Evolutionary conservation across 2,329 filamentous ascomycete species (phyloP), one percentile per base, ranked within the genome.

Genomic region (Diaporthe sp.): DNA sequence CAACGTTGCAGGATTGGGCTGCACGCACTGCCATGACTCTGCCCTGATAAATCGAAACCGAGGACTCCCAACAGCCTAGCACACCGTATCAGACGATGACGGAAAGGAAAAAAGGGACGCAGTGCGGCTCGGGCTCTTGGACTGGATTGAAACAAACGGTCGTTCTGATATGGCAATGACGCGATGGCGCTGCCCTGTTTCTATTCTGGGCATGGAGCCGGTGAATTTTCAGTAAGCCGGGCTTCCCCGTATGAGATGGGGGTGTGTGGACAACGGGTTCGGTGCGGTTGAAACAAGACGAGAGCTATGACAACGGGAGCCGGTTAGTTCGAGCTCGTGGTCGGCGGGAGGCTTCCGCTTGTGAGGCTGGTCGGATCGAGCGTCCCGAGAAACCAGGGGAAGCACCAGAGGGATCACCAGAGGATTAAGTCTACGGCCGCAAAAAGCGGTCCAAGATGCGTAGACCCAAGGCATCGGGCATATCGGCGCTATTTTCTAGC

Each of bases 1-100:
- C 58, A 72, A 55, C 58, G 71, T 73, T 65, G 71, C 71, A 65
- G 46, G 46, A 73, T 53, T 22, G n/a, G n/a, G 31, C 58, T 44
- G n/a, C 37, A 73, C 57, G 13, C 28, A 55, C 25, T 73, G n/a
- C 22, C 58, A 73, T 65, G 44, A 55, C 49, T 28, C 34, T 65
- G 22, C n/a, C 53, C 34, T 49, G 42, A 39, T 13, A 25, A 34
- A 46, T 37, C 44, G 44, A 62, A 53, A 72, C 44, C 44, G 25
- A 19, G 42, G 15, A 4, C 42, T 28, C 44, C 57, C 71, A 61
- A 42, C 46, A 42, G n/a, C 71, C 28, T 19, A 25, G 70, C 42
- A 53, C 31, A 17, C 5, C 22, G 65, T 68, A 68, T 68, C 65
- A 39, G 65, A 68, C 65, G 65, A 68, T 68, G 46, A 68, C 65